Evolutionary conservation across 2,329 filamentous ascomycete species (phyloP), one percentile per base, ranked within the genome.

Genomic region (Tetracladium maxilliforme): DNA sequence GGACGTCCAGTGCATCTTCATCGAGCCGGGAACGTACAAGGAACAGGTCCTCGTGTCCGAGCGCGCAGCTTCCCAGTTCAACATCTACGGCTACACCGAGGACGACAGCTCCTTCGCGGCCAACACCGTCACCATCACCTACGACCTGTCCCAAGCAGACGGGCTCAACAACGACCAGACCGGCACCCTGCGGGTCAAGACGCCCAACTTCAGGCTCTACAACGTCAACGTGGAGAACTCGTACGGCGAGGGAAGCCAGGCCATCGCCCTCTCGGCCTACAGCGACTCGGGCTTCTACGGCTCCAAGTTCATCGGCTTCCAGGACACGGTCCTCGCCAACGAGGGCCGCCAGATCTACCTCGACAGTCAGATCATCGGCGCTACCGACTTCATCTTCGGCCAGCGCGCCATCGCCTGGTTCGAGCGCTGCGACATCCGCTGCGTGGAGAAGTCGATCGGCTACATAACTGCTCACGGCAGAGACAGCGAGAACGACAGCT

Each of bases 301-400:
- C 20, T 62, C 60, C 32, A 49, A 57, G 25, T 54, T 73, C 35
- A 53, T 54, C 23, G 64, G 66, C 12, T 64, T 56, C 37, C 65
- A 74, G 43, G 68, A 72, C 39, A 69, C 67, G 2, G 36, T 65
- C 23, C 47, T 62, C 4, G 40, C 47, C 23, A 42, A 67, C 35
- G 51, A 47, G 27, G 69, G 68, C 32, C 49, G 56, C 32, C 58
- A 71, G 36, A 40, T 70, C 18, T 73, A 68, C 38, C 61, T 58
- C 14, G 59, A 59, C 31, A 58, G 56, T 33, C 58, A 63, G 30
- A 70, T 73, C 32, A 55, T 63, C 23, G 66, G 67, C 15, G 61
- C 64, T 4, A 62, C 64, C 21, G 69, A 72, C 36, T 70, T 70
- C 39, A 64, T 70, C 34, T 74, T 73, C 40, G 59, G 69, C 26